Evolutionary conservation across 2,329 filamentous ascomycete genomes (phyloP).

Genomic region (Xylogone sp.): DNA sequence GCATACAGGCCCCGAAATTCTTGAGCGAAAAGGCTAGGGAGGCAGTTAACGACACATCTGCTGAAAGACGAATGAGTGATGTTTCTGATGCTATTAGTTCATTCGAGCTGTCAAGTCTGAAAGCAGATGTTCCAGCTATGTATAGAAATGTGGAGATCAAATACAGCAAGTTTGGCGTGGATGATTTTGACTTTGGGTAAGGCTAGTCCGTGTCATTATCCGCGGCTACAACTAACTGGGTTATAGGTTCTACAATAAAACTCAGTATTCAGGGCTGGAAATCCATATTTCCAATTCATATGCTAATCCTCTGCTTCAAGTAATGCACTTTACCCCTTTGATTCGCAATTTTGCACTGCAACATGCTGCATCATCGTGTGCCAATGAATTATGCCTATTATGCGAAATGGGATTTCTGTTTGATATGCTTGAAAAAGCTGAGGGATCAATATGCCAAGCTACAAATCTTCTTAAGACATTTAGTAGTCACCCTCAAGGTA

Average conservation of each 20-base stretch:
- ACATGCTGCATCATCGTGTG: conserved; percentile 81
- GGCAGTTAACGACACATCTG: conserved; percentile 41
- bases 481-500: conserved; percentile 74
- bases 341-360: conserved; percentile 84
- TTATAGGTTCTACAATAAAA: conserved; percentile 86
- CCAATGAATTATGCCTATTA: conserved; percentile 78
- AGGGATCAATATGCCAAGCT: conserved; percentile 90
- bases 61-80: conserved; percentile 44
- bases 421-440: conserved; percentile 96
- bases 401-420: conserved; percentile 95
- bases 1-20: conserved; percentile 78
- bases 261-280: conserved; percentile 84
- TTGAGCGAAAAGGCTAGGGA: conserved; percentile 88
- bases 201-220: conserved; percentile 24
- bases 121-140: conserved; percentile 79
- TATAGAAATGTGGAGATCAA: conserved; percentile 97
- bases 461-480: conserved; percentile 92
- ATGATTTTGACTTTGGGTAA: conserved; percentile 95
- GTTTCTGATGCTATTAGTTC: conserved; percentile 63
- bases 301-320: conserved; percentile 84
- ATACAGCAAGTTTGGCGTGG: conserved; percentile 98
- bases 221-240: conserved; percentile 13
- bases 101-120: conserved; percentile 67
- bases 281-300: conserved; percentile 98
- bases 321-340: conserved; percentile 86